A percentile compares a stretch with the other conserved stretches of the same genome.
Evolutionary conservation across 2,329 filamentous ascomycete species (phyloP).

Genomic region (Colletotrichum sojae): DNA sequence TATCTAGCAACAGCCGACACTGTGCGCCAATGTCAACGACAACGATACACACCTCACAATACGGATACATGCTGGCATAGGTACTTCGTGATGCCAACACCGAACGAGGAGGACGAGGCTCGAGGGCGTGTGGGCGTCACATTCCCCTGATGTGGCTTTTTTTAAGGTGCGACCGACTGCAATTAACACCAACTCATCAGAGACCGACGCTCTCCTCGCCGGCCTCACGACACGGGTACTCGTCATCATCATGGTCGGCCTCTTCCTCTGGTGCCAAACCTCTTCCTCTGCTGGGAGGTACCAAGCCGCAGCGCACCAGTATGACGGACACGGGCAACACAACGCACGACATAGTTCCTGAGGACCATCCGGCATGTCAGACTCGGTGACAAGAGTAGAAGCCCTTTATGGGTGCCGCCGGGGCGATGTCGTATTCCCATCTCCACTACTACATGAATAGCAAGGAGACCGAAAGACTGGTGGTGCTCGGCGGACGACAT

Average conservation of each 20-base stretch:
- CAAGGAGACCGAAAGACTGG: neutral
- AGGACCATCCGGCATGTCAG: conserved; percentile 12
- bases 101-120: conserved; percentile 8
- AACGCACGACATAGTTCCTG: neutral
- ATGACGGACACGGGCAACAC: neutral
- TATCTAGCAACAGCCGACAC: conserved; percentile 7
- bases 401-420: neutral
- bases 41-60: too few species aligned
- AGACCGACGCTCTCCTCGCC: neutral
- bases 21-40: conserved; percentile 12
- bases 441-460: neutral
- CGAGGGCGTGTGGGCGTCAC: conserved; percentile 3
- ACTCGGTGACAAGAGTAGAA: neutral
- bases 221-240: neutral
- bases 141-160: conserved; percentile 4
- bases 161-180: conserved; percentile 3
- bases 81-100: conserved; percentile 10
- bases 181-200: neutral
- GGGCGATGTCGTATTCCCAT: neutral
- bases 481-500: neutral
- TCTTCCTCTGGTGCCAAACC: neutral
- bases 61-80: neutral
- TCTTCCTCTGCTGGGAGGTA: neutral
- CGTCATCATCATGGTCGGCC: conserved; percentile 1
- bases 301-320: neutral